These are phyloP conservation scores for Trichoderma brevicompactum DNA, from an alignment of 2,329 filamentous ascomycete genomes.

Conservation along the genomic window DNA sequence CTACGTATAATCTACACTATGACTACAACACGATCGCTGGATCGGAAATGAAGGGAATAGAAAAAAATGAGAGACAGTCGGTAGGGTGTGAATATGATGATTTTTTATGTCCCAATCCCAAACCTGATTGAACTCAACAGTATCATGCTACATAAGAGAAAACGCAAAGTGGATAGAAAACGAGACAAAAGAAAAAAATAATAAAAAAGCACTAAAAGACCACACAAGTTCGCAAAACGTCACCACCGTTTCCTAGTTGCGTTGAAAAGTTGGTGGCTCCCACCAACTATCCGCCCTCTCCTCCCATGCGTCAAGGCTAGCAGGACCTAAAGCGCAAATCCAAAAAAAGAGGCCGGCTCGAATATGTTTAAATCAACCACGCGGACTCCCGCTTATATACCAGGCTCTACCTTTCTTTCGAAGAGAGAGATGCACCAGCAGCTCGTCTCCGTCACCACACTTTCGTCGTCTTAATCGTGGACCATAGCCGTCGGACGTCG, in stretches of 20 bases:
- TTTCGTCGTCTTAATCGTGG: constrained; percentile 28
- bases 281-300: constrained; percentile 23
- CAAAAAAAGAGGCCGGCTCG: constrained; percentile 29
- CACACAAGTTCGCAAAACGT: constrained; percentile 27
- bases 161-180: constrained; percentile 34
- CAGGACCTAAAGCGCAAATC: constrained; percentile 23
- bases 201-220: constrained; percentile 17
- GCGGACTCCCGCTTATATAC: constrained; percentile 30
- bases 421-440: constrained; percentile 31
- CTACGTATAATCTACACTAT: constrained; percentile 27
- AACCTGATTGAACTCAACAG: constrained; percentile 33
- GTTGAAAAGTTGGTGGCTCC: constrained; percentile 26
- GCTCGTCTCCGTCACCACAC: constrained; percentile 23
- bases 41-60: constrained; percentile 4
- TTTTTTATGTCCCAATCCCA: constrained; percentile 32
- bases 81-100: constrained; percentile 33
- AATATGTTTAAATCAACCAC: constrained; percentile 29
- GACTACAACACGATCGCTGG: constrained; percentile 23
- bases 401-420: constrained; percentile 24
- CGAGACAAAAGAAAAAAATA: constrained; percentile 21
- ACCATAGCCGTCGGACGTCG: constrained; percentile 27
- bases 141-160: constrained; percentile 39
- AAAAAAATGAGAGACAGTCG: constrained; percentile 6
- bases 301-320: constrained; percentile 24
- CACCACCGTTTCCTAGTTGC: constrained; percentile 25